Conservation (phyloP, 2,329 filamentous ascomycete genomes). For the Seiridium cupressi region DNA sequence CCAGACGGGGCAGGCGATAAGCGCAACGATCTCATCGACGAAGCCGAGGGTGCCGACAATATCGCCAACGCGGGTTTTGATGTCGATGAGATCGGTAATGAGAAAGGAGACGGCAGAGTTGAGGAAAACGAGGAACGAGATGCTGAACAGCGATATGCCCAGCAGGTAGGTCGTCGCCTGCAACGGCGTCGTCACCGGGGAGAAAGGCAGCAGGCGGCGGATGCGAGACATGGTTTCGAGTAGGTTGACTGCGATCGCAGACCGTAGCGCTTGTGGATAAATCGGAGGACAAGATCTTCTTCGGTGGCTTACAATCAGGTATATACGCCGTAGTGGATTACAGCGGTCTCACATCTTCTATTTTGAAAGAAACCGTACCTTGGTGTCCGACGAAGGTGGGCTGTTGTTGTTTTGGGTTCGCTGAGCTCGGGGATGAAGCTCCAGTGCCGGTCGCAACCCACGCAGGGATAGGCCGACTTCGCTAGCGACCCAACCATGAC, state of each 20-base stretch:
- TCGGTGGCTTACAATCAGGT: neutral
- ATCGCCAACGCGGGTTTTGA: slow-evolving; percentile 71
- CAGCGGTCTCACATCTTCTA: neutral
- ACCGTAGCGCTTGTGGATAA: neutral
- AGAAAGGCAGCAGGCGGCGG: slow-evolving; percentile 54
- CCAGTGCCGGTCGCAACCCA: neutral
- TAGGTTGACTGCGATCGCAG: neutral
- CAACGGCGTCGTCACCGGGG: slow-evolving; percentile 55
- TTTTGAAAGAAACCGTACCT: neutral
- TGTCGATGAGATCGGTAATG: slow-evolving; percentile 76
- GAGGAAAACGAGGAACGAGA: slow-evolving; percentile 86
- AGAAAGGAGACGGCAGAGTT: slow-evolving; percentile 84
- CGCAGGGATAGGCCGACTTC: slow-evolving; percentile 1
- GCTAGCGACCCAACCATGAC: neutral
- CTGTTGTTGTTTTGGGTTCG: neutral
- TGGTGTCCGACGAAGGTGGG: neutral
- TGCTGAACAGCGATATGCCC: slow-evolving; percentile 81
- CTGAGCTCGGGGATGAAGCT: neutral
- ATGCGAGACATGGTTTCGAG: slow-evolving; percentile 17
- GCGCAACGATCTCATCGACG: slow-evolving; percentile 77
- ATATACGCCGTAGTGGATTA: neutral
- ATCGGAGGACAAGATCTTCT: neutral
- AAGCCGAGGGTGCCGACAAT: slow-evolving; percentile 84
- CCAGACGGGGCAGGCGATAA: slow-evolving; percentile 79
- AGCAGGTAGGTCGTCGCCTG: slow-evolving; percentile 75